phyloP scores from a whole-genome alignment of 768 basidiomycete genomes.

The Hebeloma cylindrosporum region DNA sequence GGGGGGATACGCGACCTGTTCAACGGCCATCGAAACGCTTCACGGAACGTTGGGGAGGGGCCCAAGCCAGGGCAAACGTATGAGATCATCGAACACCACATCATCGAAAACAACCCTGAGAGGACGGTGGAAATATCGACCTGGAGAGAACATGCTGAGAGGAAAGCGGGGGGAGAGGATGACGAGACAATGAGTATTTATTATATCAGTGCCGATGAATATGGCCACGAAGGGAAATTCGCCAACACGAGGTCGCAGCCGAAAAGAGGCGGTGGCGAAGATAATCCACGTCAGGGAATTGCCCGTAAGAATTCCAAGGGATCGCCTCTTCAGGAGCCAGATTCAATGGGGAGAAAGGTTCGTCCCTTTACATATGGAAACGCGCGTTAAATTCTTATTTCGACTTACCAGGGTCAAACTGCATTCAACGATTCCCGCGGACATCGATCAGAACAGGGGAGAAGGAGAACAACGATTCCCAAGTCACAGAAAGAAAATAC shows the following conservation, averaged over 20 bases:
- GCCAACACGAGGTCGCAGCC: too few relatives aligned
- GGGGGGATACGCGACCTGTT: slow-evolving; percentile 20
- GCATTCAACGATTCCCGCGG: too few relatives aligned
- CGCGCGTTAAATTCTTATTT: too few relatives aligned
- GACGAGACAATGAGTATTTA: slow-evolving; percentile 47
- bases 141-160: slow-evolving; percentile 56
- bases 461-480: too few relatives aligned
- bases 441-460: too few relatives aligned
- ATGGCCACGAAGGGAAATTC: slow-evolving; percentile 27
- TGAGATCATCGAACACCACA: slow-evolving; percentile 40
- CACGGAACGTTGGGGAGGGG: slow-evolving; percentile 17
- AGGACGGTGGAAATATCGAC: slow-evolving; percentile 52
- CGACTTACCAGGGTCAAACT: too few relatives aligned
- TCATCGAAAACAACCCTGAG: slow-evolving; percentile 51
- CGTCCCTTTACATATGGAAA: too few relatives aligned
- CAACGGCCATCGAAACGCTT: slow-evolving; percentile 22
- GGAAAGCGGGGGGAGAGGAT: slow-evolving; percentile 33
- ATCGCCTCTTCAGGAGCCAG: too few relatives aligned
- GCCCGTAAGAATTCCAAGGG: too few relatives aligned
- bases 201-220: slow-evolving; percentile 40
- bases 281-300: not conserved
- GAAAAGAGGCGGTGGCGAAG: too few relatives aligned
- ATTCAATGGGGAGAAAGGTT: too few relatives aligned
- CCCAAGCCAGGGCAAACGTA: slow-evolving; percentile 39
- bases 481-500: too few relatives aligned